Base-by-base conservation (phyloP, 2,329 filamentous ascomycete species). In the Passalora sequoiae region DNA sequence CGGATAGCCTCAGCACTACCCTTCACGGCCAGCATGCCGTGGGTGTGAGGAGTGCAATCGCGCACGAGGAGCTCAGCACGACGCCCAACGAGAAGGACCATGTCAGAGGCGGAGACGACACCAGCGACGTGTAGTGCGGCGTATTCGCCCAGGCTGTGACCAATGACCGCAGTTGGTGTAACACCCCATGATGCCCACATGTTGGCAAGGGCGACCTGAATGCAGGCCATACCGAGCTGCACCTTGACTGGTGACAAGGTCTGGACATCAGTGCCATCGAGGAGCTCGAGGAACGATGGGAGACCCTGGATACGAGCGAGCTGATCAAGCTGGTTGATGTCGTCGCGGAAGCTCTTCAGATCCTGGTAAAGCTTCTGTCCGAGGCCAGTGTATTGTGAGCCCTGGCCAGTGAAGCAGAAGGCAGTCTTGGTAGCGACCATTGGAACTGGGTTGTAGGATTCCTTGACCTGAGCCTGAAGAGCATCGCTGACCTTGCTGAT, bases 61-160 rank as follows among this genome's bases (percentile, higher is more conserved):
- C 78, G 69, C 32, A 80, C 74, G 3, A 89, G 70, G 12, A 87
- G 69, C 58, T 76, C 69, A 12, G 84, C 84, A 50, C 86, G 77
- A 40, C 71, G 70, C 28, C 84, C 84, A 15, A 89, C 83, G 1
- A 89, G 71, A 51, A 81, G 82, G 43, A 91, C 76, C 58, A 83
- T 78, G 60, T 88, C 84, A 54, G 77, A 78, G 15, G 77, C 80
- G 13, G 82, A 84, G 21, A 87, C 69, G 12, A 87, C 82, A 38
- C 83, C 84, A 40, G 84, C 81, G 29, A 81, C 73, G 56, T 84
- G 75, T 8, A 88, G 75, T 29, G 84, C 83, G 27, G 84, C 82
- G 56, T 86, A 87, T 62, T 88, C 83, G 40, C 84, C 84, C 20
- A 88, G 68, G 54, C 81, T 85, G 63, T 75, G 72, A 27, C 72